Conservation (phyloP, 2,329 filamentous ascomycete species). For the Didymella lethalis region DNA sequence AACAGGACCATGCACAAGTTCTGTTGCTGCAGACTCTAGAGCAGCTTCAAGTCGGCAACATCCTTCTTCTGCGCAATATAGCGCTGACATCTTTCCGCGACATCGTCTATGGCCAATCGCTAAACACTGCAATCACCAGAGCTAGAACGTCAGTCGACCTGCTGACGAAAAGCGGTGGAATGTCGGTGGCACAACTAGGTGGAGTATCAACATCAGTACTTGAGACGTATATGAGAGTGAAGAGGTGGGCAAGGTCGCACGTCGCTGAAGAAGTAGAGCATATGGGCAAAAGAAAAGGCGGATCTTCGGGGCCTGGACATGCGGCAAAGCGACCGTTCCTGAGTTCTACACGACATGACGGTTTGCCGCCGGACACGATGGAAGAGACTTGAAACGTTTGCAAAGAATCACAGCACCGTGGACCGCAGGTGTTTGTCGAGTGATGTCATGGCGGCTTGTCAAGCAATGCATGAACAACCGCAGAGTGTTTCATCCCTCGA, state of each 20-base stretch:
- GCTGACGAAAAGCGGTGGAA: slow-evolving; percentile 64
- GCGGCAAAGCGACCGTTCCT: slow-evolving; percentile 24
- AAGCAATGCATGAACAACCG: slow-evolving; percentile 1
- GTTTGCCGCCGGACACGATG: slow-evolving; percentile 46
- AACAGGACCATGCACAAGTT: slow-evolving; percentile 33
- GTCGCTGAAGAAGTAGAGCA: slow-evolving; percentile 56
- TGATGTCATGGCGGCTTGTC: not conserved
- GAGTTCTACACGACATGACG: slow-evolving; percentile 27
- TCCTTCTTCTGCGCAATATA: slow-evolving; percentile 81
- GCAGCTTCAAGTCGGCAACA: slow-evolving; percentile 71
- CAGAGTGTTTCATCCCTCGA: slow-evolving; percentile 11
- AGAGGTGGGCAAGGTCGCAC: slow-evolving; percentile 78
- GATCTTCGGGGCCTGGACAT: slow-evolving; percentile 6
- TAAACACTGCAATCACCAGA: slow-evolving; percentile 75
- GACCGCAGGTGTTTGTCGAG: not conserved
- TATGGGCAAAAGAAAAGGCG: slow-evolving; percentile 33
- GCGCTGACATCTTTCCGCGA: slow-evolving; percentile 77
- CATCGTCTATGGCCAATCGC: slow-evolving; percentile 83
- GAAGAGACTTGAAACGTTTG: slow-evolving; percentile 26
- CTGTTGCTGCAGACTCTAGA: slow-evolving; percentile 53
- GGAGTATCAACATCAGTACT: slow-evolving; percentile 59
- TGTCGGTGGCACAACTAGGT: slow-evolving; percentile 57
- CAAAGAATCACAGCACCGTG: not conserved
- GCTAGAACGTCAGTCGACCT: slow-evolving; percentile 71
- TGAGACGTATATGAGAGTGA: slow-evolving; percentile 71